Conservation (phyloP, 2,329 filamentous ascomycete genomes). For the Onygena corvina region DNA sequence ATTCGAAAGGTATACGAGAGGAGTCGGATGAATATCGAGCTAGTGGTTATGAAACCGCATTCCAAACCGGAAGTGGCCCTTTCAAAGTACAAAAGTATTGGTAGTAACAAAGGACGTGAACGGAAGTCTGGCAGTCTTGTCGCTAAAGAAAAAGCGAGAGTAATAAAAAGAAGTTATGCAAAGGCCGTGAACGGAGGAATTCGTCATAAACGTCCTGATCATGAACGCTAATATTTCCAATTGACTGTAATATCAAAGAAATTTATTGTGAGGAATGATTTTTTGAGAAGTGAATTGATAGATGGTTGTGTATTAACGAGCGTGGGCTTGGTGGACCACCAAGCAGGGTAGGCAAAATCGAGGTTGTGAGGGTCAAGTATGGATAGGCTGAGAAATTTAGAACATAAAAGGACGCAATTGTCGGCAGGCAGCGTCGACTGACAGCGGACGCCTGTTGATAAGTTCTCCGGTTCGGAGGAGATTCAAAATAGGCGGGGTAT, state of each 20-base stretch:
- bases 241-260: background rate
- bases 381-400: background rate
- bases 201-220: background rate
- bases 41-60: background rate
- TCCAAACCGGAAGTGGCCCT: background rate
- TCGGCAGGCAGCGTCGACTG: background rate
- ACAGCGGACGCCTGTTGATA: background rate
- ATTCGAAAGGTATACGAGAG: background rate
- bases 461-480: background rate
- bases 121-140: background rate
- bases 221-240: background rate
- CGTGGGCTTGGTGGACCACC: background rate
- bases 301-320: background rate
- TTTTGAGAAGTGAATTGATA: background rate
- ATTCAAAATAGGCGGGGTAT: slow-evolving; percentile 8
- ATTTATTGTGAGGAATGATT: background rate
- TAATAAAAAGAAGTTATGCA: background rate
- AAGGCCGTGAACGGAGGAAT: background rate
- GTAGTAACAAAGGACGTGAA: background rate
- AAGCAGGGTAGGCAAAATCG: background rate
- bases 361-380: background rate
- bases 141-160: background rate
- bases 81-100: background rate
- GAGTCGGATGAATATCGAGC: no score
- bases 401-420: background rate